Evolutionary conservation across 2,329 filamentous ascomycete genomes (phyloP).

Genomic region (Alternaria arborescens): DNA sequence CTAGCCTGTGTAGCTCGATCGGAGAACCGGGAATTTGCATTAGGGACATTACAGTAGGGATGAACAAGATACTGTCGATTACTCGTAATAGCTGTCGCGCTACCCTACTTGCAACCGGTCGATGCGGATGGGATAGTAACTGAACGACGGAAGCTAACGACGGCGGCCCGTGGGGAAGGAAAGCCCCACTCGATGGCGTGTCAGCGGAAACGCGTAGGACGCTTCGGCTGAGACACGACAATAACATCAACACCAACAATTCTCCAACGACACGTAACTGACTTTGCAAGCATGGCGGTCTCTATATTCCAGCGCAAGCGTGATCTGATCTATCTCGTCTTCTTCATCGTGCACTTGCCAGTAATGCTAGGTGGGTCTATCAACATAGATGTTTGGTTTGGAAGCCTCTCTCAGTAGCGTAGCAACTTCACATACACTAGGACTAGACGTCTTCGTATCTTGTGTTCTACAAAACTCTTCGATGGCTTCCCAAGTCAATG

Average conservation of each 20-base stretch:
- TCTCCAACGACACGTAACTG: background rate
- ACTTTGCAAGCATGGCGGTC: constrained; percentile 29
- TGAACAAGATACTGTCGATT: background rate
- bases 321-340: constrained; percentile 63
- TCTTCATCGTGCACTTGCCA: constrained; percentile 69
- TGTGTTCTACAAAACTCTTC: background rate
- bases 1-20: background rate
- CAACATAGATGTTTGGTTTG: background rate
- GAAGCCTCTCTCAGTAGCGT: background rate
- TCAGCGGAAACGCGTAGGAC: constrained; percentile 1
- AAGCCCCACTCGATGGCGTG: background rate
- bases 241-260: constrained; percentile 9
- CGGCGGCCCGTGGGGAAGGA: background rate
- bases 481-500: background rate
- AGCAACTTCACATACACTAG: background rate
- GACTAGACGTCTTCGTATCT: background rate
- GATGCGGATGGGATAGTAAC: background rate
- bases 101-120: background rate
- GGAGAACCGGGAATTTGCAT: background rate
- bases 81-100: background rate
- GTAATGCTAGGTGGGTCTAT: constrained; percentile 64
- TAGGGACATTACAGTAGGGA: background rate
- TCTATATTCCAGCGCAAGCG: constrained; percentile 52
- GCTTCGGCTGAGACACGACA: background rate
- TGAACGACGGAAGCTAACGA: background rate